Base-by-base conservation (phyloP, 75 land plant species). In the Cunninghamia lanceolata region DNA sequence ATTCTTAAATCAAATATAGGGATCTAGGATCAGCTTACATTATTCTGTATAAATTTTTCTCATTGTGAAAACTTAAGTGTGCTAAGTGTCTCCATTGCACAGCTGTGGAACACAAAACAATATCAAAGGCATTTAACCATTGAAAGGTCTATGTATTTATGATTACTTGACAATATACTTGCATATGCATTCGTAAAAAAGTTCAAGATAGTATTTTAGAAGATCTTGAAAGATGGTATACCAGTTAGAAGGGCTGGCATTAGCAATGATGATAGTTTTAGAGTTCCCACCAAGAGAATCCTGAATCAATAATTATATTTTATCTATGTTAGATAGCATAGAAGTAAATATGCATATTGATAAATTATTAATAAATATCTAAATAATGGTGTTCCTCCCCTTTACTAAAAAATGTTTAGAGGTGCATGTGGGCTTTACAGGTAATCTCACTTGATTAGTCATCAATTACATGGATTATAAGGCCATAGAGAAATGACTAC, bases 51-150 rank as follows among this genome's bases (percentile, higher is more conserved):
- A 59, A 94, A 97, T 80, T 98, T 98, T 13, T 99, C 99, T 42
- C 99, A 92, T 43, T 98, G 99, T n/a, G 99, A 99, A 91, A 98
- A 98, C 87, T 98, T 98, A 81, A 98, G 82, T 34, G 99, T 98
- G 87, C 99, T 98, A 42, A 98, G 86, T 16, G 99, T 98, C 90
- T 98, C 99, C 86, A 94, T 63, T 15, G 97, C 90, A 88, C 93
- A 94, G 85, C 99, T 98, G 92, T 85, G 85, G 38, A 15, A 71
- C 3, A 52, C 56, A 82, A 71, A 71, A 4, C n/a, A 28, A 84
- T 30, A 68, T 43, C 36, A 36, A 84, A 45, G 36, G 25, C 43
- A 83, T 1, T 25, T 36, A 78, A 85, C 43, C 38, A 6, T 52
- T 63, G 25, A 63, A 50, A 79, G 25, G 74, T 25, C 25, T 21